Conservation (phyloP, 164 flowering plant species). For the Magnolia kwangsiensis region DNA sequence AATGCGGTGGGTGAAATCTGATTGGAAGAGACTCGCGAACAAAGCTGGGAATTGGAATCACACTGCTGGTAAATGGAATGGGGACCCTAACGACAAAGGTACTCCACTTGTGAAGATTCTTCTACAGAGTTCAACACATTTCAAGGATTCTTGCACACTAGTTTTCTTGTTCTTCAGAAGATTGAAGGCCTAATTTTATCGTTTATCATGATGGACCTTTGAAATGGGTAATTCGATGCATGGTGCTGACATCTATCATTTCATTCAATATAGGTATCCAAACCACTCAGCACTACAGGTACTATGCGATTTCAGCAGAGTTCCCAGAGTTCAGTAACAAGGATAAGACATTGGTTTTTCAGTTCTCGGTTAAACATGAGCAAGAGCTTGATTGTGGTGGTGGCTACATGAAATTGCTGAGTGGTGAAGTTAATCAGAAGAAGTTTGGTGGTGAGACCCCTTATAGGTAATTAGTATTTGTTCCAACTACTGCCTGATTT, state of each 20-base stretch:
- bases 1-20: slow-evolving; percentile 81
- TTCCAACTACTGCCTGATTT: background rate
- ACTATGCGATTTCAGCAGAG: slow-evolving; percentile 86
- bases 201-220: too few relatives aligned
- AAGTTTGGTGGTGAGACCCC: slow-evolving; percentile 96
- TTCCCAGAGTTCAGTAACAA: slow-evolving; percentile 92
- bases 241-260: background rate
- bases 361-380: slow-evolving; percentile 89
- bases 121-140: background rate
- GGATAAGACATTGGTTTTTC: slow-evolving; percentile 85
- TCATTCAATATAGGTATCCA: slow-evolving; percentile 59
- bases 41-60: slow-evolving; percentile 89
- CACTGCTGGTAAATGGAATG: slow-evolving; percentile 92
- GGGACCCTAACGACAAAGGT: slow-evolving; percentile 88
- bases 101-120: background rate
- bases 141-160: background rate
- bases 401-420: slow-evolving; percentile 94
- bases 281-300: slow-evolving; percentile 86
- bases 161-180: too few relatives aligned
- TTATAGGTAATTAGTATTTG: slow-evolving; percentile 50
- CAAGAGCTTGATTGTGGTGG: slow-evolving; percentile 99
- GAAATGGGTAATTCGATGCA: background rate
- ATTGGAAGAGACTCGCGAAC: slow-evolving; percentile 92
- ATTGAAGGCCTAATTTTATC: too few relatives aligned
- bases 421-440: slow-evolving; percentile 83